Conservation (phyloP, 2,329 filamentous ascomycete species). For the Hypoxylon sp. region DNA sequence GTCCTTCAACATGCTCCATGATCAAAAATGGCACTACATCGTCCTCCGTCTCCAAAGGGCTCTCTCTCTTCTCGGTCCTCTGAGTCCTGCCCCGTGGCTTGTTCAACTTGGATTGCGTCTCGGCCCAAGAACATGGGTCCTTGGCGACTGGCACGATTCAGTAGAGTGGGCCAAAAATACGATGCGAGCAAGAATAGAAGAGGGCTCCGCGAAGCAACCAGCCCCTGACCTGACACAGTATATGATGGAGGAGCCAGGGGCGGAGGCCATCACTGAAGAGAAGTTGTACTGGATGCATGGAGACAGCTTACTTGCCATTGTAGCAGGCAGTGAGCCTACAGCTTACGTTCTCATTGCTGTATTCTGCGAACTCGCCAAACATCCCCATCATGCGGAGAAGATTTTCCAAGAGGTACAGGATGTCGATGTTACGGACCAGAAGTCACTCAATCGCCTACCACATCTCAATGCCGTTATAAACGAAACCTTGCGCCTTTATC, state of each 20-base stretch:
- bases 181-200: background rate
- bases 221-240: background rate
- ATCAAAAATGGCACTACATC: slow-evolving; percentile 48
- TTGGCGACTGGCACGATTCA: slow-evolving; percentile 1
- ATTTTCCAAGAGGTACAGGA: slow-evolving; percentile 10
- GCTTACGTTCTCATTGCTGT: slow-evolving; percentile 37
- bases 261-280: background rate
- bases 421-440: slow-evolving; percentile 40
- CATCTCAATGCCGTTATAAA: slow-evolving; percentile 47
- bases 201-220: background rate
- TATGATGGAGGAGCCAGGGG: background rate
- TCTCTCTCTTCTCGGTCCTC: slow-evolving; percentile 49
- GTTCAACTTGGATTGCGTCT: slow-evolving; percentile 27
- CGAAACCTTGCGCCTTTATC: slow-evolving; percentile 47
- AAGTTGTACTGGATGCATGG: background rate
- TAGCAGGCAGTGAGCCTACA: slow-evolving; percentile 37
- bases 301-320: background rate
- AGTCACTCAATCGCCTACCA: slow-evolving; percentile 37
- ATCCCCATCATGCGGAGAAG: background rate
- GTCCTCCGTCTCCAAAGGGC: slow-evolving; percentile 48
- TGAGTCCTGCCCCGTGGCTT: slow-evolving; percentile 50
- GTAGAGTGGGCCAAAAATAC: background rate
- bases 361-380: slow-evolving; percentile 40
- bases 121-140: background rate
- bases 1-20: slow-evolving; percentile 54